Base-by-base conservation (phyloP, 2,329 filamentous ascomycete species). In the Hymenotorrendiella dingleyae region DNA sequence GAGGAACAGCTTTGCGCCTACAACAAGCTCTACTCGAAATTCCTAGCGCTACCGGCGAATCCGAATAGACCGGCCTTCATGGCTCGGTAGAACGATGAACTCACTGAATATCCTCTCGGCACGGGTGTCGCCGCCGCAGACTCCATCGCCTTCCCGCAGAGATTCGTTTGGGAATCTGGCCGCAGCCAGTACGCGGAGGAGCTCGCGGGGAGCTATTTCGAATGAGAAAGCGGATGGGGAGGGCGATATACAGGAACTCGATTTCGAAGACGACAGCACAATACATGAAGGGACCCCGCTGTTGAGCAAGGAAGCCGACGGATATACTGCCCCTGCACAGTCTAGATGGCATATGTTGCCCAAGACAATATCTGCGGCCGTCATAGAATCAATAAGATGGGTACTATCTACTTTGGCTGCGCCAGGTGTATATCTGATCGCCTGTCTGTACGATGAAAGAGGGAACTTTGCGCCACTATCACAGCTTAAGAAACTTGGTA, bases 101-200 rank as follows among this genome's bases (percentile, higher is more conserved):
- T 94, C 90, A 60, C 74, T 95, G 72, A 94, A 93, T 71, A 87
- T 95, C 65, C 80, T 96, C 65, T 93, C 88, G 61, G 81, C 86
- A 64, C 83, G 85, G 69, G 86, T 90, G 64, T 80, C 79, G 56
- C 76, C 78, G 54, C 65, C 77, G 42, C 67, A 76, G 46, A 78
- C 71, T 55, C 71, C 76, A 24, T 62, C 64, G 33, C 71, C 76
- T 42, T 73, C 78, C 45, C 73, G 78, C 62, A 75, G 76, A 49
- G 81, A 80, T 62, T 82, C 78, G 21, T 67, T 80, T 57, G 69
- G 69, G 54, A 73, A 60, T 43, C 52, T 57, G 23, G 42, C 47
- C 28, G 47, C 42, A 28, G 49, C 50, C 24, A 54, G 48, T 33
- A 48, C 52, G 6, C 54, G 54, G 50, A 62, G 52, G 47, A 56